Percentiles rank a stretch among this genome's conserved stretches.
Conservation (phyloP, 192 early-diverging fungal species). For the Linnemannia elongata region DNA sequence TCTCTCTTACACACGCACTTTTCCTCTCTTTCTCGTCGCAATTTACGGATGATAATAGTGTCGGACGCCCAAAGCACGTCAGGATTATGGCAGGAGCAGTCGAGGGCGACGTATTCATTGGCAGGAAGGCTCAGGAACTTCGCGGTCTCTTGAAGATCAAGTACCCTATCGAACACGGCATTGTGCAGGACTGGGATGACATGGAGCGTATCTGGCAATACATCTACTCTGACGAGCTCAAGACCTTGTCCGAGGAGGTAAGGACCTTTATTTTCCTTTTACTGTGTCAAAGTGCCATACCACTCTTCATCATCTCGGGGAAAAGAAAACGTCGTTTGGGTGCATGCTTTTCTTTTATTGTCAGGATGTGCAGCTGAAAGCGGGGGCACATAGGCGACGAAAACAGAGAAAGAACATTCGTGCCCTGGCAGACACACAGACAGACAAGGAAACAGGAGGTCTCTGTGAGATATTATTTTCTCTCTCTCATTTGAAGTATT, state of each 20-base stretch:
- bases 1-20: not conserved
- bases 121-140: conserved; percentile 94
- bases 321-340: not conserved
- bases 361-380: not conserved
- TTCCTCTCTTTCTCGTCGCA: not conserved
- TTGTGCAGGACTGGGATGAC: conserved; percentile 98
- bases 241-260: conserved; percentile 95
- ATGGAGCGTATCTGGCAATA: conserved; percentile 99
- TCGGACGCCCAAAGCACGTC: conserved; percentile 96
- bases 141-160: conserved; percentile 94
- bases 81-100: conserved; percentile 98
- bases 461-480: not conserved
- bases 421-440: not conserved
- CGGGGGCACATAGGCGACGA: not conserved
- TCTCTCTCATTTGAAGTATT: not conserved
- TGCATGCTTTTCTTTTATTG: too few species aligned
- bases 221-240: conserved; percentile 97
- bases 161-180: conserved; percentile 98
- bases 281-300: not conserved
- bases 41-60: conserved; percentile 60
- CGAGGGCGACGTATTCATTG: conserved; percentile 97
- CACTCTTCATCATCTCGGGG: not conserved
- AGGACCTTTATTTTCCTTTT: not conserved
- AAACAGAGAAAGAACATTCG: not conserved
- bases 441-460: not conserved